phyloP scores from a whole-genome alignment of 176 grass and related monocot species.

The Saccharum spontaneum region DNA sequence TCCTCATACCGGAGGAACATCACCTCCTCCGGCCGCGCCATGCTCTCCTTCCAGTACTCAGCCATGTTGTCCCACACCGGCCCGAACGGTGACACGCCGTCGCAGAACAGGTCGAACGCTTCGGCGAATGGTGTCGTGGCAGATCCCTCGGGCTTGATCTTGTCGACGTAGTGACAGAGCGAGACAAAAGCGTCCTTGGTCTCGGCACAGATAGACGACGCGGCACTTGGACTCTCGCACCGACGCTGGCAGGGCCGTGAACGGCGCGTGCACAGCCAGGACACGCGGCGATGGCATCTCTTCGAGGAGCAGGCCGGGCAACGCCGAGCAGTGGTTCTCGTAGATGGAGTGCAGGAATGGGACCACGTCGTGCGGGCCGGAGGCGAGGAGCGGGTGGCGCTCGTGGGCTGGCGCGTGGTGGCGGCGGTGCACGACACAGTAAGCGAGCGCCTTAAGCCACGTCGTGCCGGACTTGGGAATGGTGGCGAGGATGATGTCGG shows the following conservation, averaged over 20 bases:
- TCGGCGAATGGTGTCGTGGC: not conserved
- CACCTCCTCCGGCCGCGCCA: constrained; percentile 27
- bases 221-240: constrained; percentile 30
- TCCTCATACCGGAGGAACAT: constrained; percentile 57
- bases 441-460: constrained; percentile 63
- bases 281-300: constrained; percentile 41
- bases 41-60: constrained; percentile 51
- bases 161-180: constrained; percentile 22
- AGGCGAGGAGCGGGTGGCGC: constrained; percentile 45
- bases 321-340: not conserved
- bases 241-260: constrained; percentile 35
- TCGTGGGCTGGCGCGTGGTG: not conserved
- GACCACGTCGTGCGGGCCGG: constrained; percentile 42
- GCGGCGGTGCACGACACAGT: constrained; percentile 32
- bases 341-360: constrained; percentile 42
- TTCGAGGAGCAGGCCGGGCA: not conserved
- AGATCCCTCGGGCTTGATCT: not conserved
- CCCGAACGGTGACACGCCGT: constrained; percentile 38
- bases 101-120: constrained; percentile 28
- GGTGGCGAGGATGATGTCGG: constrained; percentile 57
- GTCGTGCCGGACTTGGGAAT: constrained; percentile 53
- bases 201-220: constrained; percentile 49
- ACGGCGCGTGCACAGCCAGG: constrained; percentile 42
- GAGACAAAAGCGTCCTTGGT: constrained; percentile 65
- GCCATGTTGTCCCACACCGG: constrained; percentile 45